Percentiles rank a stretch among this genome's conserved stretches.
Evolutionary conservation across 371 early-diverging fungal species (phyloP).

Genomic region (Mucor velutinosus): DNA sequence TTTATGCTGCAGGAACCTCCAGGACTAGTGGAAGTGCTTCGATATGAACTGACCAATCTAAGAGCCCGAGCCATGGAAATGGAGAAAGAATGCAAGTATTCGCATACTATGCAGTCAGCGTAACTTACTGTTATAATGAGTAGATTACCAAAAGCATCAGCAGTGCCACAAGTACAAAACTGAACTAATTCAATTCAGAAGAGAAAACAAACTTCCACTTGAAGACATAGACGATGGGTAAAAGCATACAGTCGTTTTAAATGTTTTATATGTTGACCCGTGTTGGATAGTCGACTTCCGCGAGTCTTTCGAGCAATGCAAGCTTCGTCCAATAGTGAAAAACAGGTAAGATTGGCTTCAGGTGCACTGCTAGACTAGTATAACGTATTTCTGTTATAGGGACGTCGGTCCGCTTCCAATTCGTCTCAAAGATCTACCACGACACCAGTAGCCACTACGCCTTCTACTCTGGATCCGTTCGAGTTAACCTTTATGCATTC

Average conservation of each 20-base stretch:
- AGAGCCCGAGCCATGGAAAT: constrained; percentile 65
- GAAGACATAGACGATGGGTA: constrained; percentile 68
- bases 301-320: constrained; percentile 35
- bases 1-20: constrained; percentile 21
- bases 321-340: constrained; percentile 38
- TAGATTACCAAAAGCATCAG: constrained; percentile 24
- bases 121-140: neutral
- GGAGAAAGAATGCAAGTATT: constrained; percentile 71
- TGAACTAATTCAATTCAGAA: constrained; percentile 70
- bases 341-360: constrained; percentile 17
- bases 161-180: constrained; percentile 72
- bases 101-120: neutral
- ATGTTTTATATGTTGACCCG: neutral
- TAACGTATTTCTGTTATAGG: constrained; percentile 13
- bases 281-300: constrained; percentile 25
- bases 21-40: constrained; percentile 66
- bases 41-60: constrained; percentile 67
- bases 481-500: constrained; percentile 2
- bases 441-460: constrained; percentile 20
- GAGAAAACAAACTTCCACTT: constrained; percentile 55
- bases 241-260: neutral
- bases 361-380: neutral
- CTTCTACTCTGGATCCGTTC: constrained; percentile 31
- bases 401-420: constrained; percentile 43
- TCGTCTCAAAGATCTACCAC: constrained; percentile 44